Percentiles rank a stretch among this genome's conserved stretches.
These are phyloP conservation scores for Citrus australasica DNA, from an alignment of 345 rosid genomes.

Conservation along the genomic window DNA sequence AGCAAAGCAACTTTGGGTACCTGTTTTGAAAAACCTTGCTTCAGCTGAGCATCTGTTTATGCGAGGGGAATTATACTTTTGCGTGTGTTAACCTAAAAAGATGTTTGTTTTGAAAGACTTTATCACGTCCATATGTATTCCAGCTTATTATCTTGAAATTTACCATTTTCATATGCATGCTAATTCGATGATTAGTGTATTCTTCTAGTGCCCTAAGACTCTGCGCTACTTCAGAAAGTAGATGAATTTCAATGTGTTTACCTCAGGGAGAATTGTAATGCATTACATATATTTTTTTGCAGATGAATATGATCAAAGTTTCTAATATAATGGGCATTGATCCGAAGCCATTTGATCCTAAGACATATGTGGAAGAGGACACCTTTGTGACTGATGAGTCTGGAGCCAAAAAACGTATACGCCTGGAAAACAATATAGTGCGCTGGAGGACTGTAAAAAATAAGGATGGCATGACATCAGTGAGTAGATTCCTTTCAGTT, in stretches of 20 bases:
- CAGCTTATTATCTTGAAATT: background rate
- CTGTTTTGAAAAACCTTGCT: background rate
- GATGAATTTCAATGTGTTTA: background rate
- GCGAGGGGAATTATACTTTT: background rate
- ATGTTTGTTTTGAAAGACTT: background rate
- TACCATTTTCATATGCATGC: background rate
- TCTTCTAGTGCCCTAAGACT: background rate
- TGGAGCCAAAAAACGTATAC: constrained; percentile 70
- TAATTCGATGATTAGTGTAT: background rate
- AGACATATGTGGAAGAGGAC: constrained; percentile 91
- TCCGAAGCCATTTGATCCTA: constrained; percentile 85
- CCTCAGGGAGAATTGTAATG: background rate
- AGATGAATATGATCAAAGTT: constrained; percentile 93
- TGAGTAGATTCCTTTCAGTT: constrained; percentile 44
- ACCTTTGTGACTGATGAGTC: constrained; percentile 83
- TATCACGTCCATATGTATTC: background rate
- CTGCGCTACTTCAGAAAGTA: background rate
- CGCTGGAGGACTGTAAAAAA: constrained; percentile 78
- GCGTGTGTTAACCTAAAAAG: background rate
- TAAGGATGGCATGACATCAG: constrained; percentile 64
- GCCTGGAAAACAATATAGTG: constrained; percentile 90
- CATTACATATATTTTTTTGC: constrained; percentile 24
- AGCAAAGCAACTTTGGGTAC: background rate
- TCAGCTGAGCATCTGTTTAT: background rate
- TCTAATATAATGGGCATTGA: constrained; percentile 99